Evolutionary conservation across 305 asterid genomes (phyloP).

Genomic region (Fraxinus nigra): DNA sequence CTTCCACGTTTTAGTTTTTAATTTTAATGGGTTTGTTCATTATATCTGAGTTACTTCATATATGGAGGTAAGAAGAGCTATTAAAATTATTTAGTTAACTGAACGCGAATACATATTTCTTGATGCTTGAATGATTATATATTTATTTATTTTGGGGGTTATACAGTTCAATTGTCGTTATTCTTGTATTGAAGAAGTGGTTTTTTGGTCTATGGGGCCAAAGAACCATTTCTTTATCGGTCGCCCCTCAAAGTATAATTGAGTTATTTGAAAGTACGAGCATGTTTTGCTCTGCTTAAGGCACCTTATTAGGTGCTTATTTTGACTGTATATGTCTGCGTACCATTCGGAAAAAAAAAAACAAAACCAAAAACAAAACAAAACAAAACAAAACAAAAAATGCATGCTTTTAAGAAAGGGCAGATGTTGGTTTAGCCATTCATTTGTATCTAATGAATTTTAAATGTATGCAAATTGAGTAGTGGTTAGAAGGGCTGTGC

Average conservation of each 20-base stretch:
- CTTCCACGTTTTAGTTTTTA: not conserved
- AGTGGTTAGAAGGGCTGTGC: conserved; percentile 31
- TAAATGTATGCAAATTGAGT: not conserved
- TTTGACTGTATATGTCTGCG: no score
- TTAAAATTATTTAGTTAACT: not conserved
- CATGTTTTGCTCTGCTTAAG: not conserved
- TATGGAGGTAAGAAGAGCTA: not conserved
- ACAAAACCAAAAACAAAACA: no score
- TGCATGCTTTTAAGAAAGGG: no score
- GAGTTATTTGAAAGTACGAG: not conserved
- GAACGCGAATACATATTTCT: not conserved
- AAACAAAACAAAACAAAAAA: no score
- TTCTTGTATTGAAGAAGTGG: not conserved
- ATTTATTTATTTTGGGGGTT: not conserved
- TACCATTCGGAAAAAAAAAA: no score
- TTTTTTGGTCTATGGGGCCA: not conserved
- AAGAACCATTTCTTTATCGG: not conserved
- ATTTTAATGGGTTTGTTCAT: not conserved
- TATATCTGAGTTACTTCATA: not conserved
- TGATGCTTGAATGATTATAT: not conserved
- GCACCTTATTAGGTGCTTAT: no score
- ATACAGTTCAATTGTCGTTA: not conserved
- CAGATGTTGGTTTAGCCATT: not conserved
- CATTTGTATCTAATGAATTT: not conserved
- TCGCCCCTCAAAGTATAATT: not conserved